These are phyloP conservation scores for Globisporangium abappressorium DNA, from an alignment of 352 stramenopile species.

Conservation along the genomic window DNA sequence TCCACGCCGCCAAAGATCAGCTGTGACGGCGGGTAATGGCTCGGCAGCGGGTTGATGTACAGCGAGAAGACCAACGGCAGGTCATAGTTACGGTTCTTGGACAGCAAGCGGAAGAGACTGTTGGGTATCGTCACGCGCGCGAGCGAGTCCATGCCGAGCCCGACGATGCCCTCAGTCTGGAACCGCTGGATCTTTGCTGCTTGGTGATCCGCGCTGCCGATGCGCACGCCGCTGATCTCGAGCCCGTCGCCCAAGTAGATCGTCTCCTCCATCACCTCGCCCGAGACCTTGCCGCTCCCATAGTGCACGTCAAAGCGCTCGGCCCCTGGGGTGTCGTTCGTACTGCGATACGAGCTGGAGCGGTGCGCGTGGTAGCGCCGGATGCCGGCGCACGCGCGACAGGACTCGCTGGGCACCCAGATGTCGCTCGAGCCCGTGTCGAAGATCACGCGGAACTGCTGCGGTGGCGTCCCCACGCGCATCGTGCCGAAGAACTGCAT, in stretches of 20 bases:
- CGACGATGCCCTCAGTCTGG: slow-evolving; percentile 36
- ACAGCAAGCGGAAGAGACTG: slow-evolving; percentile 22
- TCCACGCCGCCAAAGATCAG: slow-evolving; percentile 36
- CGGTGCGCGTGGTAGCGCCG: slow-evolving; percentile 23
- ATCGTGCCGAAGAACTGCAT: slow-evolving; percentile 42
- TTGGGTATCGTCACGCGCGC: slow-evolving; percentile 24
- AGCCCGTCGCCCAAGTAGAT: slow-evolving; percentile 18
- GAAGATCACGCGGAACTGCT: slow-evolving; percentile 43
- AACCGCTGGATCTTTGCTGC: slow-evolving; percentile 29
- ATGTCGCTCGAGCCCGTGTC: slow-evolving; percentile 46
- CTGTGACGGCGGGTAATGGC: slow-evolving; percentile 25
- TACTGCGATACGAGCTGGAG: slow-evolving; percentile 4
- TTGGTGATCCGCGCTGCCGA: slow-evolving; percentile 27
- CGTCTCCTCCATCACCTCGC: slow-evolving; percentile 21
- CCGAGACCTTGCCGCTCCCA: slow-evolving; percentile 30
- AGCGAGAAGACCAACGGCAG: slow-evolving; percentile 33
- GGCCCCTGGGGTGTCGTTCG: not conserved
- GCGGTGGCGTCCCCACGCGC: slow-evolving; percentile 24
- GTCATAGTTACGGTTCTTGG: slow-evolving; percentile 10
- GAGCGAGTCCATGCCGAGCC: slow-evolving; percentile 27
- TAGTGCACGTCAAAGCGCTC: slow-evolving; percentile 28
- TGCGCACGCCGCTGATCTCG: slow-evolving; percentile 12
- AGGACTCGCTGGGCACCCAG: slow-evolving; percentile 31
- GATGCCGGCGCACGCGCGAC: slow-evolving; percentile 26
- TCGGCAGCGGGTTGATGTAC: slow-evolving; percentile 33